phyloP scores from a whole-genome alignment of 1,284 basidiomycete genomes.

The Phaffia rhodozyma region DNA sequence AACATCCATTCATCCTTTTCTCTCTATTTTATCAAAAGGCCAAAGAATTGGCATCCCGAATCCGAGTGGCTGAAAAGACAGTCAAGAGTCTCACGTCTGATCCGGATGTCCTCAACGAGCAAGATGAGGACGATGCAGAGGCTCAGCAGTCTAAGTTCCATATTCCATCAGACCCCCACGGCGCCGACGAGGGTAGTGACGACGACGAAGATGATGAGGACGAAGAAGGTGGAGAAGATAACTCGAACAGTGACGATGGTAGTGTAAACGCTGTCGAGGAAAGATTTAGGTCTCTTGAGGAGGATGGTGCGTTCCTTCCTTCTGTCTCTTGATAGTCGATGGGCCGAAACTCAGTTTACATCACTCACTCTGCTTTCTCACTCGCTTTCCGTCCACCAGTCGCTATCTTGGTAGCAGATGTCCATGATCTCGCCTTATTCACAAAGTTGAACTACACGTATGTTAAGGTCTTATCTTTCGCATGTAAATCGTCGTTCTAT shows the following conservation, averaged over 20 bases:
- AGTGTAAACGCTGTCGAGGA: slow-evolving; percentile 69
- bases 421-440: slow-evolving; percentile 91
- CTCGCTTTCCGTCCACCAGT: slow-evolving; percentile 37
- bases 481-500: not conserved
- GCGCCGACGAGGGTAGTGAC: slow-evolving; percentile 38
- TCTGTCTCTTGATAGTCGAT: not conserved
- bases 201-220: slow-evolving; percentile 49
- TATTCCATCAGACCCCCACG: slow-evolving; percentile 16
- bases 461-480: not conserved
- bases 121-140: slow-evolving; percentile 26
- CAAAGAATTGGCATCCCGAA: slow-evolving; percentile 65
- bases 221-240: slow-evolving; percentile 36
- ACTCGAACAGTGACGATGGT: slow-evolving; percentile 41
- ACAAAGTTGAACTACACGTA: slow-evolving; percentile 70
- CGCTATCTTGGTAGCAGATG: slow-evolving; percentile 89
- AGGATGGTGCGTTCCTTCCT: slow-evolving; percentile 42
- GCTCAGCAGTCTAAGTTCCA: slow-evolving; percentile 21
- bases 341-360: not conserved
- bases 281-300: slow-evolving; percentile 78
- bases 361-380: not conserved
- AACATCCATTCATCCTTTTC: not conserved
- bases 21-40: slow-evolving; percentile 42
- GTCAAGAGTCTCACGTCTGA: slow-evolving; percentile 21
- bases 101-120: slow-evolving; percentile 22
- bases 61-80: slow-evolving; percentile 30